phyloP scores from a whole-genome alignment of 2,329 filamentous ascomycete species.

The Colletotrichum ledebouriae region DNA sequence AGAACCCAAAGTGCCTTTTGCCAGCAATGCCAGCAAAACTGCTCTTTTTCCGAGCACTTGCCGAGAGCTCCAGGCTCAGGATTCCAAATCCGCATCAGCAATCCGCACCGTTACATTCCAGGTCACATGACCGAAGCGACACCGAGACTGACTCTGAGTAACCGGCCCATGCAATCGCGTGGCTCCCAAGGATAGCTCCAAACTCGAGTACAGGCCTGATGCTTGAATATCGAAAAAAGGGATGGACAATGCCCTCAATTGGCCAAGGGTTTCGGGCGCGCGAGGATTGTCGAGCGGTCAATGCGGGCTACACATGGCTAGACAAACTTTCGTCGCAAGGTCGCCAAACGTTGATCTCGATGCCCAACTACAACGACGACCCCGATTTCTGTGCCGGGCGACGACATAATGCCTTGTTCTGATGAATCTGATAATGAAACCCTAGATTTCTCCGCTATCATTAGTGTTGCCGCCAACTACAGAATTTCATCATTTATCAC shows the following conservation, averaged over 20 bases:
- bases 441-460: conserved; percentile 16
- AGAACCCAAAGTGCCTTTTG: not conserved
- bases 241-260: conserved; percentile 27
- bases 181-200: conserved; percentile 37
- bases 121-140: conserved; percentile 38
- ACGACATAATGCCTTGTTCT: conserved; percentile 31
- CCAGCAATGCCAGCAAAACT: not conserved
- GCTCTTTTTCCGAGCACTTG: not conserved
- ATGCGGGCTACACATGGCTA: conserved; percentile 34
- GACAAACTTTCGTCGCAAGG: conserved; percentile 40
- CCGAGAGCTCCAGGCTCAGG: not conserved
- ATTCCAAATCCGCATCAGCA: not conserved
- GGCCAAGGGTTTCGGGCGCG: conserved; percentile 15
- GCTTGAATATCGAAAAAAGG: conserved; percentile 17
- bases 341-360: conserved; percentile 38
- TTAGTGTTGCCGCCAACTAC: conserved; percentile 22
- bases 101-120: conserved; percentile 16
- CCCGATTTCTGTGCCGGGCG: conserved; percentile 19
- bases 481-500: conserved; percentile 3
- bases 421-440: conserved; percentile 5
- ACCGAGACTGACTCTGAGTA: conserved; percentile 39
- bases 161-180: conserved; percentile 36
- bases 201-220: conserved; percentile 23
- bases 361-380: conserved; percentile 39
- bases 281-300: conserved; percentile 30